phyloP scores from a whole-genome alignment of 345 rosid species.

The Citrus sp. region DNA sequence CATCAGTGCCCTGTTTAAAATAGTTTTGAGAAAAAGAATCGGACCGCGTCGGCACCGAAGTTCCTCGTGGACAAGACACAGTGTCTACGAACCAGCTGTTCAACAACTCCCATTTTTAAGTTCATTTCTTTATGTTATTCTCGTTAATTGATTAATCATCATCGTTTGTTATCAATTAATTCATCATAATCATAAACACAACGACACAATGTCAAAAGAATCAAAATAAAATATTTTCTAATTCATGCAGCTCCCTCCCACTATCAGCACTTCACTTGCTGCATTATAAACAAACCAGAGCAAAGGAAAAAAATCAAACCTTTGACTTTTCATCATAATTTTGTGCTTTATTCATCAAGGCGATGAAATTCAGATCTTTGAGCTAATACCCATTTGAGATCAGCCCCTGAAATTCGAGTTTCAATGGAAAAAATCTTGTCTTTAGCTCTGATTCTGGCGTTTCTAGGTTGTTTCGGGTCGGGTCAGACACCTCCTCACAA shows the following conservation, averaged over 20 bases:
- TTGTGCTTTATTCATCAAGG: background rate
- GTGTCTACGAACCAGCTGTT: background rate
- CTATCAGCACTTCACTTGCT: background rate
- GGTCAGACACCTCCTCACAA: constrained; percentile 30
- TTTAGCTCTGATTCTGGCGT: constrained; percentile 14
- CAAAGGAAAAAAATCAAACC: background rate
- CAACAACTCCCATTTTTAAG: background rate
- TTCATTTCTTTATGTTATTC: background rate
- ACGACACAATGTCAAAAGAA: background rate
- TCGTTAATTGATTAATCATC: background rate
- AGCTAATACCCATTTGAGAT: constrained; percentile 26
- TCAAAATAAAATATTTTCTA: too few relatives aligned
- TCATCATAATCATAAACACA: background rate
- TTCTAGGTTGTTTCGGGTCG: constrained; percentile 24
- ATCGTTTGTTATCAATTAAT: background rate
- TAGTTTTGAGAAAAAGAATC: background rate
- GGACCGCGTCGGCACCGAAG: constrained; percentile 1
- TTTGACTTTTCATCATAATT: constrained; percentile 35
- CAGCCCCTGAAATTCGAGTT: constrained; percentile 28
- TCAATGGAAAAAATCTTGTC: constrained; percentile 36
- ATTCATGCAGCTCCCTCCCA: constrained; percentile 8
- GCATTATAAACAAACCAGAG: background rate
- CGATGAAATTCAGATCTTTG: constrained; percentile 37
- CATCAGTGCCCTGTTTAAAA: background rate
- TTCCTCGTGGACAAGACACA: background rate